Base-by-base conservation (phyloP, 1,284 basidiomycete species). In the Microbotryum silenes-acaulis region DNA sequence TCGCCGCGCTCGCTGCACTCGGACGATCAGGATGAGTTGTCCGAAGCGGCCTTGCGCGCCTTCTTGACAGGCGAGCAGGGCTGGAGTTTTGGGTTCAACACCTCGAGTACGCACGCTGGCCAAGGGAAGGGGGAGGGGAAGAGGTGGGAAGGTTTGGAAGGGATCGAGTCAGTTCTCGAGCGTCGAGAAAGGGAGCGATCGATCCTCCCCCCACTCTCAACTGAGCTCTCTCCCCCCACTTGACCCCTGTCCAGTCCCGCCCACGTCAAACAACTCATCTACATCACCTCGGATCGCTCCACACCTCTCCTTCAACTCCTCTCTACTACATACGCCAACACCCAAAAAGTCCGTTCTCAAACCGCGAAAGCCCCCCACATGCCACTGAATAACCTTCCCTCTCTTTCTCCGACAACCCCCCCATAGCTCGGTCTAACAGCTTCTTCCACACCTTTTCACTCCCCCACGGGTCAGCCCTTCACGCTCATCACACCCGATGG, bases 381-480 rank as follows among this genome's bases (percentile, higher is more conserved):
- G 31, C 31, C 31, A 31, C 31, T 31, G 31, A 31, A 27, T 6
- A 27, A 0, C 27, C 33, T n/a, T n/a, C 6, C 6, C n/a, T 51
- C 23, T 5, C 10, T 14, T n/a, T 33, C 27, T 21, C 8, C 37
- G 9, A 6, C 21, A 2, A 37, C 6, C 10, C 6, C 2, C 16
- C 1, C 8, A 1, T 52, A 68, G 67, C 18, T 59, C 29, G 67
- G 67, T 20, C 57, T 68, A 18, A 47, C 62, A 33, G 62, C 60
- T 8, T 52, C 62, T 12, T 66, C 63, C n/a, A 68, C 67, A 0
- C 67, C 67, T 1, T 68, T 68, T 51, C 67, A 68, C 46, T 66
- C 67, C 0, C 33, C 56, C 2, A 25, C 57, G 0, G 42, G 49
- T 10, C 33, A 33, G 1, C 59, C 67, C 0, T 68, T 51, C 59